Percentiles rank a stretch among this genome's conserved stretches.
These are phyloP conservation scores for Trapa bicornis DNA, from an alignment of 345 rosid species.

Conservation along the genomic window DNA sequence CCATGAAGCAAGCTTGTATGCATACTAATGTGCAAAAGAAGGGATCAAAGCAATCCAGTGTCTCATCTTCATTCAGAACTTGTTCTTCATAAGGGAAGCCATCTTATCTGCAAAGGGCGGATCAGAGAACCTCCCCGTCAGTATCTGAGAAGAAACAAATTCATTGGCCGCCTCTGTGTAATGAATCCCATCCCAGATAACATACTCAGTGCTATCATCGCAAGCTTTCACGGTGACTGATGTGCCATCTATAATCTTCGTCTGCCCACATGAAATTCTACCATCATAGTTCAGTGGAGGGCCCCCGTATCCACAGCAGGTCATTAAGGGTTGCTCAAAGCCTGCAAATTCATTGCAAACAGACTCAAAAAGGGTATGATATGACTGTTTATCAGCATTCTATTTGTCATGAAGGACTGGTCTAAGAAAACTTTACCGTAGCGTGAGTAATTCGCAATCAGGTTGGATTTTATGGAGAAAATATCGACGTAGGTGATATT, in stretches of 20 bases:
- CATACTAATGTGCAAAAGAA: background rate
- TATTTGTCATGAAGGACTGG: background rate
- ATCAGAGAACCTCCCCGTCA: slow-evolving; percentile 74
- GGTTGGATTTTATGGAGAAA: no score
- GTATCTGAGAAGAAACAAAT: slow-evolving; percentile 56
- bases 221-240: slow-evolving; percentile 58
- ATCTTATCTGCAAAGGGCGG: slow-evolving; percentile 72
- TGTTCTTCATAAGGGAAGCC: slow-evolving; percentile 68
- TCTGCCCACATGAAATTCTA: slow-evolving; percentile 63
- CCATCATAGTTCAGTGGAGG: slow-evolving; percentile 70
- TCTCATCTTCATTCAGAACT: slow-evolving; percentile 33
- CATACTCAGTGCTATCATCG: slow-evolving; percentile 63
- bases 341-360: slow-evolving; percentile 33
- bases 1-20: no score
- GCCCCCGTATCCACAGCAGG: slow-evolving; percentile 93
- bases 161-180: slow-evolving; percentile 86
- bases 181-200: slow-evolving; percentile 95
- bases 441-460: slow-evolving; percentile 8
- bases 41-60: background rate
- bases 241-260: slow-evolving; percentile 58
- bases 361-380: background rate
- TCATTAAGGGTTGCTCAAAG: slow-evolving; percentile 80
- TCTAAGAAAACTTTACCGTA: slow-evolving; percentile 29
- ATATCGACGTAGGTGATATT: no score
- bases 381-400: background rate